These are phyloP conservation scores for Penicillium parvum DNA, from an alignment of 495 filamentous ascomycete genomes.

Conservation along the genomic window DNA sequence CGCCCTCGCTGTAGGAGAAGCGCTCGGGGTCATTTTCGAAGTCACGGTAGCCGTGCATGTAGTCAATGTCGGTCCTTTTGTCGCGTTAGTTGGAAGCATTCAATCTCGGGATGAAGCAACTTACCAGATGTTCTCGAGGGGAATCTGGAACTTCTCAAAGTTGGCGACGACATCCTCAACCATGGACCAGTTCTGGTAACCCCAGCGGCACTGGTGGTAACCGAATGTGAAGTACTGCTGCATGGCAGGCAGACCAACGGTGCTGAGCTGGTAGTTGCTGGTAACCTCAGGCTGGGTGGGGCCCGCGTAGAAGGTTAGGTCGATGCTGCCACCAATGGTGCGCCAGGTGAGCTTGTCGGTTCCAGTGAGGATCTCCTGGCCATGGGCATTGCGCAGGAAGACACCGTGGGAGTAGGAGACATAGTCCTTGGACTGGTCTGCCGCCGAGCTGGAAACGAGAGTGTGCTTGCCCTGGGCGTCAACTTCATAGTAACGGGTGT, in stretches of 20 bases:
- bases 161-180: constrained; percentile 54
- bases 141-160: constrained; percentile 57
- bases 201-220: constrained; percentile 64
- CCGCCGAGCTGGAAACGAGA: constrained; percentile 51
- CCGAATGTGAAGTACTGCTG: constrained; percentile 61
- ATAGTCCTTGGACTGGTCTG: constrained; percentile 53
- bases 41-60: constrained; percentile 55
- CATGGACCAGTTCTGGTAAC: constrained; percentile 55
- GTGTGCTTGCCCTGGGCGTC: constrained; percentile 48
- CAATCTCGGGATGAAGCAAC: background rate
- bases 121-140: constrained; percentile 65
- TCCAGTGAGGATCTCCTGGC: constrained; percentile 66
- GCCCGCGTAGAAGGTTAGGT: constrained; percentile 60
- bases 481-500: constrained; percentile 60
- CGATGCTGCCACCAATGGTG: constrained; percentile 57
- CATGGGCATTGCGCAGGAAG: constrained; percentile 63
- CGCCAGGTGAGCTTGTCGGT: constrained; percentile 72
- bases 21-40: constrained; percentile 53
- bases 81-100: background rate
- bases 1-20: constrained; percentile 46
- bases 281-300: constrained; percentile 54
- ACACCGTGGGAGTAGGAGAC: constrained; percentile 58
- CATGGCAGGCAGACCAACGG: constrained; percentile 57
- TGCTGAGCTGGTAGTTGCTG: constrained; percentile 51
- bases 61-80: constrained; percentile 54